A percentile compares a stretch with the other conserved stretches of the same genome.
Evolutionary conservation across 106 monocot species (phyloP).

Genomic region (Platanthera guangdongensis): DNA sequence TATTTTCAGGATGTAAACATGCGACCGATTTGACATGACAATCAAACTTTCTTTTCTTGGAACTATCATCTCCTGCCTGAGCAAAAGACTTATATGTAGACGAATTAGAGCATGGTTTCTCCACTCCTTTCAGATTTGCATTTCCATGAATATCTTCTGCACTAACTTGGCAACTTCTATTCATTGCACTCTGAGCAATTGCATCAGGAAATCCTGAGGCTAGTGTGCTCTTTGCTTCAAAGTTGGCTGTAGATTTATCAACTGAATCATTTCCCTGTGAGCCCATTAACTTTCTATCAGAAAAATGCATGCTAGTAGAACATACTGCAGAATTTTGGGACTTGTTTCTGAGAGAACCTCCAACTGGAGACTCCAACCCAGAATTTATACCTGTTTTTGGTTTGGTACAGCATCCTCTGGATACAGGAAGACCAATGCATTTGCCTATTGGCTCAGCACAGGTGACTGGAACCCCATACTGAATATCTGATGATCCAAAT

Average conservation of each 20-base stretch:
- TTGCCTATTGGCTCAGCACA: slow-evolving; percentile 16
- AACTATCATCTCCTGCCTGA: slow-evolving; percentile 1
- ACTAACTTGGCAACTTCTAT: slow-evolving; percentile 3
- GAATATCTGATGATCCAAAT: slow-evolving; percentile 12
- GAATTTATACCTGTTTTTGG: slow-evolving; percentile 59
- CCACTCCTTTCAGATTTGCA: slow-evolving; percentile 11
- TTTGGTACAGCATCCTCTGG: slow-evolving; percentile 31
- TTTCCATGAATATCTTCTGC: slow-evolving; percentile 10
- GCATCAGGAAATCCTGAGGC: slow-evolving; percentile 4
- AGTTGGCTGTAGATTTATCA: slow-evolving; percentile 21
- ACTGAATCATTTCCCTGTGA: slow-evolving; percentile 73
- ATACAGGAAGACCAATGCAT: slow-evolving; percentile 12
- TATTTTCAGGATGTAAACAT: slow-evolving; percentile 12
- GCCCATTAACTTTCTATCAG: slow-evolving; percentile 78
- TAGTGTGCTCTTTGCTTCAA: slow-evolving; percentile 19
- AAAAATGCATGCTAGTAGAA: slow-evolving; percentile 39
- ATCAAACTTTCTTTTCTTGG: slow-evolving; percentile 37
- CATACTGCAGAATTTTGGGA: slow-evolving; percentile 43
- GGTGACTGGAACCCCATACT: slow-evolving; percentile 13
- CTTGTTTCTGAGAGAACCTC: slow-evolving; percentile 41
- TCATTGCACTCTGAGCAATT: slow-evolving; percentile 4
- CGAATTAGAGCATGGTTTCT: slow-evolving; percentile 2
- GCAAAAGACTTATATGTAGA: slow-evolving; percentile 7
- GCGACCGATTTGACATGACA: slow-evolving; percentile 11
- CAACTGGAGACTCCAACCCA: slow-evolving; percentile 41